Percentiles rank a stretch among this genome's conserved stretches.
Evolutionary conservation across 768 basidiomycete species (phyloP).

Genomic region (Cystofilobasidium capitatum): DNA sequence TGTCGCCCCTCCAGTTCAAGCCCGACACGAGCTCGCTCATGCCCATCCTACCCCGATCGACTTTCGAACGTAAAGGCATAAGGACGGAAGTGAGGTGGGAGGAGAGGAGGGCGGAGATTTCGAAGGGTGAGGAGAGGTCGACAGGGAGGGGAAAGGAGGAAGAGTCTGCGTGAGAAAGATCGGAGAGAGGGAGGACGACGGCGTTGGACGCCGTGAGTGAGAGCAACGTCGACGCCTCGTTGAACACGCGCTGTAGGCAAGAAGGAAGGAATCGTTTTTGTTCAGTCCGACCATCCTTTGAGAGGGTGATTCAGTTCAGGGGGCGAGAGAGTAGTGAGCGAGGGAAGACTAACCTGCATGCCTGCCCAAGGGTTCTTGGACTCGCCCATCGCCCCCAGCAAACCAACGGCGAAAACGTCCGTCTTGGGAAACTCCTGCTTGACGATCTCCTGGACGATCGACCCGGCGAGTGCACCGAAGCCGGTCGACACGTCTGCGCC

Average conservation of each 20-base stretch:
- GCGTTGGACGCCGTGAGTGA: constrained; percentile 6
- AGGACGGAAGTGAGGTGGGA: constrained; percentile 53
- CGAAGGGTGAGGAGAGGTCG: constrained; percentile 40
- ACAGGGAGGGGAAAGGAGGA: neutral
- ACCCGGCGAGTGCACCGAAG: constrained; percentile 58
- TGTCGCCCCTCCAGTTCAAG: constrained; percentile 50
- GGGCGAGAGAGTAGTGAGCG: neutral
- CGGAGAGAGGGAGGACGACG: neutral
- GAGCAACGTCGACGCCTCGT: constrained; percentile 1
- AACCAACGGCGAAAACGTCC: constrained; percentile 9
- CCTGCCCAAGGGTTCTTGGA: constrained; percentile 13
- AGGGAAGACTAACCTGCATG: neutral
- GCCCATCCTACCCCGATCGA: constrained; percentile 40
- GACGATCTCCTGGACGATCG: constrained; percentile 51
- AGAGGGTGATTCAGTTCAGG: neutral
- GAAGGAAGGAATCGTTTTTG: neutral
- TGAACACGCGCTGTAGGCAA: constrained; percentile 15
- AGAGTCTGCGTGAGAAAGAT: neutral
- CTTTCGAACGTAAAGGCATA: constrained; percentile 48
- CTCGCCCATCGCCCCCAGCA: constrained; percentile 3
- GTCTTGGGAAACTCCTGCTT: constrained; percentile 57
- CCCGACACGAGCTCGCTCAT: constrained; percentile 46
- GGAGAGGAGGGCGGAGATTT: constrained; percentile 53
- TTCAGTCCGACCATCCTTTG: neutral
- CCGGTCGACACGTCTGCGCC: constrained; percentile 49